phyloP scores from a whole-genome alignment of 306 rosid species.

The Betula pendula region DNA sequence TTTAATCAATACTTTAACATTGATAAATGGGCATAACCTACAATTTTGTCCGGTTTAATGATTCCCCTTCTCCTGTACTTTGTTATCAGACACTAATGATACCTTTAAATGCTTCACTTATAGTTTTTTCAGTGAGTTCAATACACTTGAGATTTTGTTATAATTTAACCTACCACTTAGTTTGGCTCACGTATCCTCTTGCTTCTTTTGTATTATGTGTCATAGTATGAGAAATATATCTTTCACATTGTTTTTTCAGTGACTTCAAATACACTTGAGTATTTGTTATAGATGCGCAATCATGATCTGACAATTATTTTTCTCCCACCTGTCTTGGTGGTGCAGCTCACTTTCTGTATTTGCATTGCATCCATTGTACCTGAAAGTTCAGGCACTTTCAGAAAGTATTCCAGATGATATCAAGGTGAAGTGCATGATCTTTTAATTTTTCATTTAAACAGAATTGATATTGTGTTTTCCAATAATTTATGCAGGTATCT shows the following conservation, averaged over 20 bases:
- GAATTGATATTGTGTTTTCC: slow-evolving; percentile 1
- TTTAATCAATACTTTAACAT: too few relatives aligned
- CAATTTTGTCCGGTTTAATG: neutral
- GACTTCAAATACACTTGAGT: slow-evolving; percentile 9
- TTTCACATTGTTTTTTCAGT: slow-evolving; percentile 8
- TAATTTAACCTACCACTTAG: slow-evolving; percentile 7
- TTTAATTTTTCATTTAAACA: slow-evolving; percentile 16
- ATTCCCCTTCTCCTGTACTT: neutral
- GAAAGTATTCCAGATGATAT: slow-evolving; percentile 67
- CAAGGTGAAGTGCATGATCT: slow-evolving; percentile 48
- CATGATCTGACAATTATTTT: slow-evolving; percentile 22
- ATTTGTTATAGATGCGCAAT: slow-evolving; percentile 7
- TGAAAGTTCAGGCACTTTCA: slow-evolving; percentile 90
- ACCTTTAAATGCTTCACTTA: neutral
- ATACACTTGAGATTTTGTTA: neutral
- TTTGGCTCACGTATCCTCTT: neutral
- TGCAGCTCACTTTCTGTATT: slow-evolving; percentile 95
- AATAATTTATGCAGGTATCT: slow-evolving; percentile 25
- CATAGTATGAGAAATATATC: slow-evolving; percentile 9
- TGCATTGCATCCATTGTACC: slow-evolving; percentile 93
- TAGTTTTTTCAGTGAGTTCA: neutral
- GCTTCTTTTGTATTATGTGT: slow-evolving; percentile 1
- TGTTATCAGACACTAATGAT: slow-evolving; percentile 13
- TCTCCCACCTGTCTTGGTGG: slow-evolving; percentile 4
- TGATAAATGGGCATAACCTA: slow-evolving; percentile 17